These are phyloP conservation scores for Penicillium griseofulvum DNA, from an alignment of 2,329 filamentous ascomycete species.

Conservation along the genomic window DNA sequence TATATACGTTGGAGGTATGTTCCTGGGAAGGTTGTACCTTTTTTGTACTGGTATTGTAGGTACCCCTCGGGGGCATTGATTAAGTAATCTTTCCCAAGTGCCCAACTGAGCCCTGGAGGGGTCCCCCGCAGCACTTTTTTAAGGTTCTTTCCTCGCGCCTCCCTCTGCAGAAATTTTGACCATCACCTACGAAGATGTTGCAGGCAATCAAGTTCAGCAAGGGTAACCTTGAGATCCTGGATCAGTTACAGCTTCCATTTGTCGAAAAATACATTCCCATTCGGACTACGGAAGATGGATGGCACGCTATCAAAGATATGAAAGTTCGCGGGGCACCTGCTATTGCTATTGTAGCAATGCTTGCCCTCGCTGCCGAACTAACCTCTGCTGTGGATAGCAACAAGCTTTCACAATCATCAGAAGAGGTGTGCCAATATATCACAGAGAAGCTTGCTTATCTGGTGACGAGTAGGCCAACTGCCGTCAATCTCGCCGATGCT, in stretches of 20 bases:
- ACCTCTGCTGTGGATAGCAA: slow-evolving; percentile 42
- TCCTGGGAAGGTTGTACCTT: neutral
- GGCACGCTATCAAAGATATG: slow-evolving; percentile 67
- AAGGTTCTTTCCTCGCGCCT: neutral
- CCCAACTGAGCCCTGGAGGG: neutral
- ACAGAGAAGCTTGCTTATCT: slow-evolving; percentile 78
- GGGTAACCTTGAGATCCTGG: slow-evolving; percentile 59
- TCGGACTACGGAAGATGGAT: slow-evolving; percentile 57
- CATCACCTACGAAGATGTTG: slow-evolving; percentile 48
- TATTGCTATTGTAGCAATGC: slow-evolving; percentile 94
- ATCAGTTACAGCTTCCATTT: slow-evolving; percentile 63
- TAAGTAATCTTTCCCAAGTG: slow-evolving; percentile 1
- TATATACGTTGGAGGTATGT: neutral
- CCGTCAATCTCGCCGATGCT: slow-evolving; percentile 90
- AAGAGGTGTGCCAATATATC: slow-evolving; percentile 67
- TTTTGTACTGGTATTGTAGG: neutral
- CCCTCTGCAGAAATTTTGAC: neutral
- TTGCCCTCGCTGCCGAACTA: slow-evolving; percentile 84
- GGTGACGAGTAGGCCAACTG: slow-evolving; percentile 84
- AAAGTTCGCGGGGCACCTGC: slow-evolving; percentile 75
- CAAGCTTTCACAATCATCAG: slow-evolving; percentile 51
- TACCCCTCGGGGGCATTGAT: neutral
- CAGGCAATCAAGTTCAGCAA: slow-evolving; percentile 61
- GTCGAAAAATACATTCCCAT: slow-evolving; percentile 57
- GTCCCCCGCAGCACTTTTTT: neutral